Evolutionary conservation across 805 yeast genomes (phyloP).

Genomic region (Saccharomycopsis babjevae): DNA sequence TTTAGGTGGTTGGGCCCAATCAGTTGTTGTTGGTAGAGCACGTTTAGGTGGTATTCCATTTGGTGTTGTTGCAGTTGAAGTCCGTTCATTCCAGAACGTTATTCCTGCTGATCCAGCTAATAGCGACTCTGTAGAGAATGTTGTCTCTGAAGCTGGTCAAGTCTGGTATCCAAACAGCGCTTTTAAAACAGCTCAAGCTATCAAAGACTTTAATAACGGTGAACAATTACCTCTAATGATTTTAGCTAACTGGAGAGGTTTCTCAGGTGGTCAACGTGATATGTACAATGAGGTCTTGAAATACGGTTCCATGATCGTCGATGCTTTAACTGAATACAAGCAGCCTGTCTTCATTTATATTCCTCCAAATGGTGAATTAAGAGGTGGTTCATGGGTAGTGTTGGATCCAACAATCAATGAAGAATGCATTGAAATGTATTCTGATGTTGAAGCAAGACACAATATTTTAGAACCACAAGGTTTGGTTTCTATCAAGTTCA

Average conservation of each 20-base stretch:
- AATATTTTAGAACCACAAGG: slow-evolving; percentile 99
- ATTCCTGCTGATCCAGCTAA: slow-evolving; percentile 98
- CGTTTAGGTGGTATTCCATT: slow-evolving; percentile 97
- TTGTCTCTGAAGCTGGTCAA: slow-evolving; percentile 95
- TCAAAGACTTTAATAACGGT: slow-evolving; percentile 94
- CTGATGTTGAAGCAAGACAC: slow-evolving; percentile 89
- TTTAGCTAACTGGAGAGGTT: slow-evolving; percentile 99
- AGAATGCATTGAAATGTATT: slow-evolving; percentile 99
- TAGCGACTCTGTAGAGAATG: slow-evolving; percentile 81
- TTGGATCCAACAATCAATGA: slow-evolving; percentile 96
- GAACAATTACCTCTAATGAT: slow-evolving; percentile 97
- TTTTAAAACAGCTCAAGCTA: slow-evolving; percentile 98
- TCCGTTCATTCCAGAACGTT: slow-evolving; percentile 79
- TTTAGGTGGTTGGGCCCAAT: slow-evolving; percentile 95
- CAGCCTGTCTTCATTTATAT: slow-evolving; percentile 96
- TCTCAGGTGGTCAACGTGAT: slow-evolving; percentile 99
- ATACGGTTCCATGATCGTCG: slow-evolving; percentile 94
- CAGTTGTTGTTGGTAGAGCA: slow-evolving; percentile 98
- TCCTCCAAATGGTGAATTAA: slow-evolving; percentile 95
- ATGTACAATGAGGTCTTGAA: slow-evolving; percentile 98
- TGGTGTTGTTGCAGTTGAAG: slow-evolving; percentile 96
- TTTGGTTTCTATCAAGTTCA: slow-evolving; percentile 96
- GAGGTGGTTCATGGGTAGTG: slow-evolving; percentile 99
- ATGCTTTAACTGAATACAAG: slow-evolving; percentile 88
- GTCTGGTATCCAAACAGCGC: slow-evolving; percentile 99